Evolutionary conservation across 495 filamentous ascomycete species (phyloP), one percentile per base, ranked within the genome.

Genomic region (Trichoderma parareesei): DNA sequence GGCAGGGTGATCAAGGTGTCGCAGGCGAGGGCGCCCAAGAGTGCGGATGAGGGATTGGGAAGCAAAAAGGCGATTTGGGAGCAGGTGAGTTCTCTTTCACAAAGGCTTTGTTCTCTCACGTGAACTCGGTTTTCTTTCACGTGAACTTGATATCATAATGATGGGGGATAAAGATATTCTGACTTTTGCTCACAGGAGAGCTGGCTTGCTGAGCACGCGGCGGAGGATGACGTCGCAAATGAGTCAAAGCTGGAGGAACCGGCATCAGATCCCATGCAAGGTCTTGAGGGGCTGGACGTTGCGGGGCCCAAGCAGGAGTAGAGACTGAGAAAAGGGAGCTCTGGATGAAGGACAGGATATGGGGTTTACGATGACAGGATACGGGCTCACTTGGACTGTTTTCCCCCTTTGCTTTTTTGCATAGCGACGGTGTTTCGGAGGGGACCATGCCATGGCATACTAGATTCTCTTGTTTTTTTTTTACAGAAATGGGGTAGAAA

Each of bases 11-110:
- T 99, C 75, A 96, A 90, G 74, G 94, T 98, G 18, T 91, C 91
- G 14, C 82, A 87, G 43, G 94, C 95, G 38, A 99, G 97, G 76
- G 87, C 92, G 37, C 92, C 93, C 67, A 97, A 96, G 82, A 91
- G 93, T 61, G 83, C 82, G 60, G 90, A 89, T 63, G 90, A 93
- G 70, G 90, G 92, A 14, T 72, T 99, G 11, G 93, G 93, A 40
- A 91, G 89, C 77, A 95, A 91, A 79, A 96, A 89, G n/a, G 95
- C 94, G 9, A 83, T 99, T 65, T 99, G 94, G 94, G 91, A 97
- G 76, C 94, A 97, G 87, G 93, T 97, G 79, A 59, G 85, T 71
- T 38, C 48, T 63, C 2, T 38, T 57, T 62, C 4, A 27, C 27
- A 27, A 27, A 27, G 27, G 27, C 64, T 4, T 13, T 61, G n/a